A percentile compares a stretch with the other conserved stretches of the same genome.
Evolutionary conservation across 148 eudicot species (phyloP).

Genomic region (Chenopodium album): DNA sequence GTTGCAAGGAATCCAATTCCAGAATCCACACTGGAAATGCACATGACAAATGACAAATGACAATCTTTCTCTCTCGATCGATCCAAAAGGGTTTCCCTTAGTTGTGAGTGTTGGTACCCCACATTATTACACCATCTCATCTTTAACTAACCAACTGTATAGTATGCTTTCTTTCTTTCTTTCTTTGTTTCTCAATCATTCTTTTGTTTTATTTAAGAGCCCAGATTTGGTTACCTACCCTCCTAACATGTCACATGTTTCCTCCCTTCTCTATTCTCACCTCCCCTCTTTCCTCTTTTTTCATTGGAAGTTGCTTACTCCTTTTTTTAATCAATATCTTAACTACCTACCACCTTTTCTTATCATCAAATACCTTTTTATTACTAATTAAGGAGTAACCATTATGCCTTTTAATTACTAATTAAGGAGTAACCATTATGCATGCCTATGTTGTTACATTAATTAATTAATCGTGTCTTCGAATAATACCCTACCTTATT

Average conservation of each 20-base stretch:
- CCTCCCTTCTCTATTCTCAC: constrained; percentile 7
- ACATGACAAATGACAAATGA: constrained; percentile 14
- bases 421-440: neutral
- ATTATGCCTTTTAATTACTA: neutral
- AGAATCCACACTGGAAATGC: constrained; percentile 22
- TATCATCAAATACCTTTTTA: neutral
- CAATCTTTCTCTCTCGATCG: neutral
- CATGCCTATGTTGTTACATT: neutral
- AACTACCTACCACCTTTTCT: neutral
- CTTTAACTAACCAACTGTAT: constrained; percentile 10
- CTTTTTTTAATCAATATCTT: neutral
- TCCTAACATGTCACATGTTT: constrained; percentile 60
- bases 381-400: neutral
- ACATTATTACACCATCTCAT: neutral
- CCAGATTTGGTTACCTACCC: constrained; percentile 41
- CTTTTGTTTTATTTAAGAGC: constrained; percentile 16
- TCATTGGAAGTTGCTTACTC: neutral
- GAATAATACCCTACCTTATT: too few relatives aligned
- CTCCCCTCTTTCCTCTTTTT: neutral
- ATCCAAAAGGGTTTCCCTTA: neutral
- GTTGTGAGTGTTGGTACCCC: constrained; percentile 1
- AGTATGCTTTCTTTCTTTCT: neutral
- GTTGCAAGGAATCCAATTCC: constrained; percentile 23
- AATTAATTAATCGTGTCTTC: too few relatives aligned
- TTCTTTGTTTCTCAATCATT: neutral